Base-by-base conservation (phyloP, 1,284 basidiomycete species). In the Malassezia slooffiae region DNA sequence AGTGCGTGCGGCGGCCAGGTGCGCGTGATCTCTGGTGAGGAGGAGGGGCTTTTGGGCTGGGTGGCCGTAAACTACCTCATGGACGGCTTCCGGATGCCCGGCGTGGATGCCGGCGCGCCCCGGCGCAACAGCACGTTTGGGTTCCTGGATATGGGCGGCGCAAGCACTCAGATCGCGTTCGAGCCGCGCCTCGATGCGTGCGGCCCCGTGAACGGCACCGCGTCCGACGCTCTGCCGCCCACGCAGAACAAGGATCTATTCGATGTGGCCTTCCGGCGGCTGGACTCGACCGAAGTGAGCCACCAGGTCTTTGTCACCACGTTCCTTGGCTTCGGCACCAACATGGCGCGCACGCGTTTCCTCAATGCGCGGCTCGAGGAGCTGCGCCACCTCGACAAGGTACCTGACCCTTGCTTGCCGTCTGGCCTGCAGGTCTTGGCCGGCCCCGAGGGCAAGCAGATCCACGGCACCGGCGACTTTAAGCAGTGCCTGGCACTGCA, bases 141-240 rank as follows among this genome's bases (percentile, higher is more conserved):
- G 4, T 99, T 99, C 71, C 75, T 99, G 51, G 93, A 99, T 70
- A 97, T 97, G 93, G 91, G 91, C 42, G 91, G 91, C 27, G 91
- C 93, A 16, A 93, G 88, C 22, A 96, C 91, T 8, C 91, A 97
- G 71, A 91, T 97, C 52, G 93, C 93, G 2, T 97, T 97, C 64
- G 89, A 74, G 17, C 75, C 75, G 0, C n/a, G n/a, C n/a, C 47
- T 52, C 19, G 37, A 54, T 29, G 49, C 52, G 82, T 5, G 77
- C 76, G 41, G 60, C 69, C 13, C 73, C 75, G 38, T 80, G 80
- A 48, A 54, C 21, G 50, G 47, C 19, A 52, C 49, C 9, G 6
- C 19, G 4, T 15, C 28, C 13, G 21, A 27, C 13, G n/a, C 20
- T 2, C 13, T 12, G 8, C 12, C 29, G 16, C 26, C 30, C 13